phyloP scores from a whole-genome alignment of 2,329 filamentous ascomycete species.

The Reticulascus tulasneorum region DNA sequence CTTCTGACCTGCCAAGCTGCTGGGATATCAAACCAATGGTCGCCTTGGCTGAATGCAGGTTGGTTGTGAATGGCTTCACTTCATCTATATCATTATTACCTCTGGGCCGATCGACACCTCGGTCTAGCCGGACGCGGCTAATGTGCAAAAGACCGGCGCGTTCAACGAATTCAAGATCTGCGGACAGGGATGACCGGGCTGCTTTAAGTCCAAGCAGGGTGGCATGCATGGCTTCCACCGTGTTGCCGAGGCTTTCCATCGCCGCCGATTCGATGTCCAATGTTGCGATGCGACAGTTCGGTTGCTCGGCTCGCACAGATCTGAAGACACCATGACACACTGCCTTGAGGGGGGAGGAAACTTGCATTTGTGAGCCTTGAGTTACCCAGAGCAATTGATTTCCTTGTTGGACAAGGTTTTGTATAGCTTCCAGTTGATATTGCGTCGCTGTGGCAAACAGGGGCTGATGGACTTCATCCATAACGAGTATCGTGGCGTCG shows the following conservation, averaged over 20 bases:
- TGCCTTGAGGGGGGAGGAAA: slow-evolving; percentile 18
- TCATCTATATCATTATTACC: slow-evolving; percentile 22
- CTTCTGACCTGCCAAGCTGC: not conserved
- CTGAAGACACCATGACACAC: slow-evolving; percentile 2
- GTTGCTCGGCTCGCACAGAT: slow-evolving; percentile 1
- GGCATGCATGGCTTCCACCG: slow-evolving; percentile 1
- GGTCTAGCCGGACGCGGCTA: too few species aligned
- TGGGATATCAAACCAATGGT: not conserved
- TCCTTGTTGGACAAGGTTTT: slow-evolving; percentile 15
- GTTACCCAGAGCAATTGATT: slow-evolving; percentile 22
- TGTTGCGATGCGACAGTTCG: not conserved
- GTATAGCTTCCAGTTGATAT: slow-evolving; percentile 18
- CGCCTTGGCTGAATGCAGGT: not conserved
- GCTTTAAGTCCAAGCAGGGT: too few species aligned
- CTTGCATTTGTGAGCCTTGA: slow-evolving; percentile 15
- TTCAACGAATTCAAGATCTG: too few species aligned
- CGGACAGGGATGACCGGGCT: too few species aligned
- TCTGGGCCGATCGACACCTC: not conserved
- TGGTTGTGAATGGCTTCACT: slow-evolving; percentile 15
- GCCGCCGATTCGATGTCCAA: slow-evolving; percentile 6
- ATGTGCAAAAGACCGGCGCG: too few species aligned
- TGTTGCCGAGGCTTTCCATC: not conserved
- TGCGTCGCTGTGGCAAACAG: too few species aligned
- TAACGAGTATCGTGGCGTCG: too few species aligned
- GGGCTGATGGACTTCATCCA: too few species aligned